Conservation (phyloP, 495 filamentous ascomycete species). For the Neurospora sp. region DNA sequence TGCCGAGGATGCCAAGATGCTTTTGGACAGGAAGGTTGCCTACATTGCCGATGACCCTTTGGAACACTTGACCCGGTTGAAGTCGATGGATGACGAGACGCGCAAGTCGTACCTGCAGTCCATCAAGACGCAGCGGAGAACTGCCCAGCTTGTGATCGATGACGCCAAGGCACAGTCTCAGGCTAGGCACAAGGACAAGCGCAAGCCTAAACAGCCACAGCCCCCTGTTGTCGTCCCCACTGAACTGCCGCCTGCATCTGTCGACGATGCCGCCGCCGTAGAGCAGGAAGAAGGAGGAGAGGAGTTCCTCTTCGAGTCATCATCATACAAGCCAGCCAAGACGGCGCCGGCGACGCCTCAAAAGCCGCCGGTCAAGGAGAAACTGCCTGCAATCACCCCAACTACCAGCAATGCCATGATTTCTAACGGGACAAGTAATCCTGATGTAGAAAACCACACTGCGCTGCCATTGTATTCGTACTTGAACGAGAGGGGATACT, state of each 20-base stretch:
- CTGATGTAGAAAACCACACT: conserved; percentile 16
- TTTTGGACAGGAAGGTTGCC: conserved; percentile 70
- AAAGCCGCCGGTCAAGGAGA: neutral
- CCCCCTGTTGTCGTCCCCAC: neutral
- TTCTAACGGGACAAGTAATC: conserved; percentile 20
- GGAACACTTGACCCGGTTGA: conserved; percentile 53
- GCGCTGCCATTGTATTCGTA: conserved; percentile 59
- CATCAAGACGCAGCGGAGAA: conserved; percentile 29
- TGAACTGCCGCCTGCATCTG: neutral
- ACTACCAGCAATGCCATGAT: conserved; percentile 17
- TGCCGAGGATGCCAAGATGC: conserved; percentile 76
- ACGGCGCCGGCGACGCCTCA: neutral
- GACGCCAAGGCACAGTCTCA: conserved; percentile 29
- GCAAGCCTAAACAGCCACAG: conserved; percentile 9
- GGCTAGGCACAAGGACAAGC: conserved; percentile 19
- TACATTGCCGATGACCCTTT: conserved; percentile 69
- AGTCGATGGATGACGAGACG: conserved; percentile 44
- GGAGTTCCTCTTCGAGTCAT: conserved; percentile 36
- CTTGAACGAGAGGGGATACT: conserved; percentile 72
- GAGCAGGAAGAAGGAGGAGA: conserved; percentile 13
- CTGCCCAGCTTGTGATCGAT: conserved; percentile 27
- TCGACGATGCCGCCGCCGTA: conserved; percentile 4
- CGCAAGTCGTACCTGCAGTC: conserved; percentile 36
- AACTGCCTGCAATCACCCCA: conserved; percentile 16
- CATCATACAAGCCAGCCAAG: conserved; percentile 4